Base-by-base conservation (phyloP, 768 basidiomycete species). In the Lanmaoa pseudosensibilis region DNA sequence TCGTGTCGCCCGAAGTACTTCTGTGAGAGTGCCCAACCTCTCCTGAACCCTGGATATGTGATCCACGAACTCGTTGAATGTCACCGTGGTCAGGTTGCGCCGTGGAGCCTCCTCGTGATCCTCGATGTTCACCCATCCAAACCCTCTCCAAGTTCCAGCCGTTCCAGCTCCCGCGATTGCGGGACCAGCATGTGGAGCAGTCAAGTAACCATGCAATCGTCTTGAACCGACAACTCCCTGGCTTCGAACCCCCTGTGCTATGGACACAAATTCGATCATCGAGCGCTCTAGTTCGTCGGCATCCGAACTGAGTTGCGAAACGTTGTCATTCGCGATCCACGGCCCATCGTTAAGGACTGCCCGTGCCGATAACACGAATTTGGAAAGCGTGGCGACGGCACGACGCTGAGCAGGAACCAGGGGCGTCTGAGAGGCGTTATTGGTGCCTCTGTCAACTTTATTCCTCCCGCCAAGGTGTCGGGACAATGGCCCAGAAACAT, bases 301-400 rank as follows among this genome's bases (percentile, higher is more conserved):
- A 65, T 91, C 89, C 2, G 79, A 77, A 61, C 84, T 83, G 62
- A 90, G 87, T 38, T 88, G 82, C 4, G 58, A 61, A 5, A 71
- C 60, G 18, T 50, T 57, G 25, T 69, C 64, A 23, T 27, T 56
- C 11, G 39, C 25, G 13, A 37, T 62, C 73, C 71, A 69, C 0
- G 70, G 67, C 2, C 62, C 72, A 51, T 71, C 62, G 50, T 79
- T 83, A 4, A 87, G 77, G 68, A 90, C 84, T 2, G 94, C 93
- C 27, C 94, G 86, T 1, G 90, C 86, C 11, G 90, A 92, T 2
- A 95, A 79, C 34, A 95, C 87, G 30, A 97, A 83, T 67, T 94
- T 88, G 37, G 92, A 94, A 4, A 95, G 78, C 0, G 92, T 93
- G 0, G 92, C 90, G 5, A 92, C 88, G 19, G 93, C 86, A 56